A percentile compares a stretch with the other conserved stretches of the same genome.
Conservation (phyloP, 1,284 basidiomycete genomes). For the Boletus calvinii region DNA sequence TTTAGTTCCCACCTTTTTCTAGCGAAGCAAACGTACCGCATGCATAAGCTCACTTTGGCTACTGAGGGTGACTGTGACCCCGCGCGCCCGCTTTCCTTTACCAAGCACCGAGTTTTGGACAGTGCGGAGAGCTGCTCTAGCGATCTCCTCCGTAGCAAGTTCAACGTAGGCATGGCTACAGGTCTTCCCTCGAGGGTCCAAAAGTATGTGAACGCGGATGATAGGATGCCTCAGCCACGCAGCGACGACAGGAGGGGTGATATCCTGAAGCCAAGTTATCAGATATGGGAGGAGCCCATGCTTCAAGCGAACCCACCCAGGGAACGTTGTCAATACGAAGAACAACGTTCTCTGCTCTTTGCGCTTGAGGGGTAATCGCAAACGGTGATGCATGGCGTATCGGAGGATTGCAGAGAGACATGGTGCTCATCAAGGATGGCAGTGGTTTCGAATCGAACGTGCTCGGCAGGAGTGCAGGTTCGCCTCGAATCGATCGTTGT, state of each 20-base stretch:
- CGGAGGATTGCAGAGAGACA: constrained; percentile 20
- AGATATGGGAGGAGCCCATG: constrained; percentile 5
- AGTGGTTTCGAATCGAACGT: constrained; percentile 24
- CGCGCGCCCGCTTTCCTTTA: constrained; percentile 68
- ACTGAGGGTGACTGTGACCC: constrained; percentile 76
- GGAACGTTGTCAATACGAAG: constrained; percentile 82
- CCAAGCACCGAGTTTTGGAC: constrained; percentile 69
- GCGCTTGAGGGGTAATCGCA: constrained; percentile 10
- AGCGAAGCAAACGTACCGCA: constrained; percentile 47
- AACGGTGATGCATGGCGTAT: constrained; percentile 15
- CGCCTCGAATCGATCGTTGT: constrained; percentile 19
- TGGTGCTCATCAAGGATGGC: constrained; percentile 28
- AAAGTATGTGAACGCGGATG: constrained; percentile 67
- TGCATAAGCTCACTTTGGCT: constrained; percentile 76
- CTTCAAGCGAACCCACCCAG: constrained; percentile 55
- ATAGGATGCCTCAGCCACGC: constrained; percentile 69
- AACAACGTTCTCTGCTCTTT: constrained; percentile 50
- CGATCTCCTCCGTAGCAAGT: constrained; percentile 55
- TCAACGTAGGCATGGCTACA: constrained; percentile 79
- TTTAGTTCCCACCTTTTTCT: constrained; percentile 8
- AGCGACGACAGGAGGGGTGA: constrained; percentile 68
- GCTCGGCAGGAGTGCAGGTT: constrained; percentile 25
- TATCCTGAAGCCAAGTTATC: constrained; percentile 51
- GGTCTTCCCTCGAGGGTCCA: constrained; percentile 78
- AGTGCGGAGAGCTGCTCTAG: constrained; percentile 63